Percentiles rank a stretch among this genome's conserved stretches.
phyloP scores from a whole-genome alignment of 441 rosid genomes.

The Mallotus japonicus region DNA sequence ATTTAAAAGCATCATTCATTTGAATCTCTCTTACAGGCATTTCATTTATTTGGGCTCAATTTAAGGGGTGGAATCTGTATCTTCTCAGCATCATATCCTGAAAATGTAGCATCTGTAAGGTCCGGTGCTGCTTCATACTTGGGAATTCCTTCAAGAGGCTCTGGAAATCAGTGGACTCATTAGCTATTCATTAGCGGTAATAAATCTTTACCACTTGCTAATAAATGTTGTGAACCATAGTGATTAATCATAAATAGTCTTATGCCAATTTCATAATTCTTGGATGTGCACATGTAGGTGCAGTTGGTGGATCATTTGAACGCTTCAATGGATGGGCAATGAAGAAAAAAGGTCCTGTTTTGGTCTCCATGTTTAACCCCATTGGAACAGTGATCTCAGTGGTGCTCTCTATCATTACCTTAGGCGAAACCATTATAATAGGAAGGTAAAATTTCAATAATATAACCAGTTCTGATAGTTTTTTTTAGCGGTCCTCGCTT shows the following conservation, averaged over 20 bases:
- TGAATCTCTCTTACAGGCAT: neutral
- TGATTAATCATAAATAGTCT: neutral
- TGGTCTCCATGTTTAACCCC: slow-evolving; percentile 89
- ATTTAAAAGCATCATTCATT: neutral
- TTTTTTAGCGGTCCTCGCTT: neutral
- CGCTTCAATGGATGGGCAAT: slow-evolving; percentile 97
- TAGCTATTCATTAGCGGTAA: too few relatives aligned
- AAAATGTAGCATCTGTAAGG: slow-evolving; percentile 73
- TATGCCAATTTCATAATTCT: neutral
- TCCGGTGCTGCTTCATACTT: slow-evolving; percentile 60
- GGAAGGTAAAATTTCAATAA: slow-evolving; percentile 51
- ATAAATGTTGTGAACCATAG: neutral
- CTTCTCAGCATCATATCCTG: slow-evolving; percentile 93
- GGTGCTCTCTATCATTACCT: slow-evolving; percentile 52
- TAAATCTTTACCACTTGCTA: too few relatives aligned
- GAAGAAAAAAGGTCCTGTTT: slow-evolving; percentile 91
- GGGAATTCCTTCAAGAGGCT: slow-evolving; percentile 74
- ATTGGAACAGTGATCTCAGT: slow-evolving; percentile 69
- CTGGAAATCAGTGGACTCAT: slow-evolving; percentile 77
- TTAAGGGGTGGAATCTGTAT: slow-evolving; percentile 96
- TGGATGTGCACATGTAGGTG: slow-evolving; percentile 50
- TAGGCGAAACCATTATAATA: slow-evolving; percentile 55
- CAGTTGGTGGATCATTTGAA: slow-evolving; percentile 53
- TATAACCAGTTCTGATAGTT: neutral
- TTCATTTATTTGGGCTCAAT: slow-evolving; percentile 17